Conservation (phyloP, 2,329 filamentous ascomycete genomes). For the Microcyclospora tardicrescens region DNA sequence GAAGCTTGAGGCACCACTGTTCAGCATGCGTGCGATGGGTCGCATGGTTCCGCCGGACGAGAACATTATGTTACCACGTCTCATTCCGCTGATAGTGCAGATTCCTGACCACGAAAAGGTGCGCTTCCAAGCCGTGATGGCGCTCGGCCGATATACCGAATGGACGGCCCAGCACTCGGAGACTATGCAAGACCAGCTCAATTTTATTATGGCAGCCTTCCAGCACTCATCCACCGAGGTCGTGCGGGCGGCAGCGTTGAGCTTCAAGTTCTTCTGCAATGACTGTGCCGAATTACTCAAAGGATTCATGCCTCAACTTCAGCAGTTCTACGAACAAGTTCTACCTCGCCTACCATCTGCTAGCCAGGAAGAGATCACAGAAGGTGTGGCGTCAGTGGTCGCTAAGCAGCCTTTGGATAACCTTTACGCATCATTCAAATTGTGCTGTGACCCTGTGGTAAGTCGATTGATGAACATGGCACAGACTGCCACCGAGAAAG, state of each 20-base stretch:
- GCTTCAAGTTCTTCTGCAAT: constrained; percentile 93
- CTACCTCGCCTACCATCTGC: constrained; percentile 71
- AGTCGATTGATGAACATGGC: constrained; percentile 75
- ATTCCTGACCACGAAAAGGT: constrained; percentile 95
- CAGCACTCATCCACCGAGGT: constrained; percentile 81
- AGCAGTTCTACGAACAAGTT: constrained; percentile 83
- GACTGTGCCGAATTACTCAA: constrained; percentile 84
- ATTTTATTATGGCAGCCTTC: constrained; percentile 91
- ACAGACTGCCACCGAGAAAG: constrained; percentile 69
- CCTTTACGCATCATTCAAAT: constrained; percentile 72
- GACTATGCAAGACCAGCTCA: constrained; percentile 81
- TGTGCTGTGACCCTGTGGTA: constrained; percentile 86
- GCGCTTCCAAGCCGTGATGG: constrained; percentile 98
- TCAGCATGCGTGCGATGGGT: constrained; percentile 90
- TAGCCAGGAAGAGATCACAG: constrained; percentile 92
- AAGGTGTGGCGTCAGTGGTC: constrained; percentile 85
- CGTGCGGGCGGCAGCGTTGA: constrained; percentile 76
- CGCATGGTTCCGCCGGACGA: constrained; percentile 91
- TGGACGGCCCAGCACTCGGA: constrained; percentile 94
- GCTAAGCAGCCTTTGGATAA: constrained; percentile 71
- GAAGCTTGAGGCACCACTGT: constrained; percentile 84
- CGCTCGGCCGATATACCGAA: constrained; percentile 88
- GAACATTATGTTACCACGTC: constrained; percentile 70
- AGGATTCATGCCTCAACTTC: constrained; percentile 70
- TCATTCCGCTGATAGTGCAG: constrained; percentile 86